These are phyloP conservation scores for Colletotrichum sp. DNA, from an alignment of 2,329 filamentous ascomycete species.

Conservation along the genomic window DNA sequence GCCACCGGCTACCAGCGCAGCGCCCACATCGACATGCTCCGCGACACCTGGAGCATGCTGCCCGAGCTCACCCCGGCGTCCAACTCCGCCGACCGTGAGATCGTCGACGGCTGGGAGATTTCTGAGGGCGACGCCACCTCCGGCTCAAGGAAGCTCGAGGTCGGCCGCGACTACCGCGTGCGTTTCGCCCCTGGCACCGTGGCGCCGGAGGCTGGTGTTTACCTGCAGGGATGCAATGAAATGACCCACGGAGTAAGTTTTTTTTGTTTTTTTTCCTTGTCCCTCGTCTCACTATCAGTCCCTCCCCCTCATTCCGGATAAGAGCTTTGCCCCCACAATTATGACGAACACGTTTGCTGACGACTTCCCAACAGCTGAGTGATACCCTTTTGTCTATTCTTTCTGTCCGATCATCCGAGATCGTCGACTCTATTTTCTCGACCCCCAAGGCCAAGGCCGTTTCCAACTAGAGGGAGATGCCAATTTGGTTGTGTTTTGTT, in stretches of 20 bases:
- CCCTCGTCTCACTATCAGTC: neutral
- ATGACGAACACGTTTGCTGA: constrained; percentile 21
- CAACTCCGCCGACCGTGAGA: constrained; percentile 1
- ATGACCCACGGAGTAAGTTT: constrained; percentile 84
- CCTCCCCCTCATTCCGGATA: neutral
- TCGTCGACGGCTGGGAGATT: constrained; percentile 44
- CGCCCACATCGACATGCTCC: constrained; percentile 79
- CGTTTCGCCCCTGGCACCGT: constrained; percentile 73
- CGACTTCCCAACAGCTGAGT: constrained; percentile 61
- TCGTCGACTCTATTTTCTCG: constrained; percentile 75
- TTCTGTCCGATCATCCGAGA: constrained; percentile 76
- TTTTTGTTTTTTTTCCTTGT: no score
- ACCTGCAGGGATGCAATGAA: constrained; percentile 95
- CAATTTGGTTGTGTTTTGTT: neutral
- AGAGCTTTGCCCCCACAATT: neutral
- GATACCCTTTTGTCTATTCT: constrained; percentile 83
- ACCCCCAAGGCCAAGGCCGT: constrained; percentile 8
- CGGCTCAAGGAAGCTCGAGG: constrained; percentile 59
- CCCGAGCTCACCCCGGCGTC: constrained; percentile 43
- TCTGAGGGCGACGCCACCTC: constrained; percentile 9
- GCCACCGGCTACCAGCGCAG: constrained; percentile 87
- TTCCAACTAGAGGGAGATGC: constrained; percentile 4
- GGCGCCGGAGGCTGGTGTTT: constrained; percentile 77
- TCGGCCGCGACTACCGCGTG: constrained; percentile 81
- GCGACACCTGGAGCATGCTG: constrained; percentile 68